phyloP scores from a whole-genome alignment of 257 asterid genomes.

The Buddleja alternifolia region DNA sequence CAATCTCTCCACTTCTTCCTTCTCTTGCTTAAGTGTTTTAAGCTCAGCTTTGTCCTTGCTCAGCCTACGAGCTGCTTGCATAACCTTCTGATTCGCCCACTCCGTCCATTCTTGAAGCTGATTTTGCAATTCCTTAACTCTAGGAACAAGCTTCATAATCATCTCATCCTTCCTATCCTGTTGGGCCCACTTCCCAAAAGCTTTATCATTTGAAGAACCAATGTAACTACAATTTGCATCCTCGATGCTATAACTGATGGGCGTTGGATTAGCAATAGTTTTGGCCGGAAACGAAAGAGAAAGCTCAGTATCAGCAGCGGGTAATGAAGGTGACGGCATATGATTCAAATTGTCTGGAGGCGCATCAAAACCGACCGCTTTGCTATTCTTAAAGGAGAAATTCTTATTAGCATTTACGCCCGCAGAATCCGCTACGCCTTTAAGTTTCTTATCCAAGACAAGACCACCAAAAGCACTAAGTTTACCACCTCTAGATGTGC shows the following conservation, averaged over 20 bases:
- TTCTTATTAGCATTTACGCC: conserved; percentile 57
- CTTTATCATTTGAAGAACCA: conserved; percentile 45
- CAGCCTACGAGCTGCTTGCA: conserved; percentile 94
- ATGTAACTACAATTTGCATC: conserved; percentile 36
- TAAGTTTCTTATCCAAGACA: conserved; percentile 77
- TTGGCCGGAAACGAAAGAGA: conserved; percentile 82
- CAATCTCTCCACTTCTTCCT: conserved; percentile 85
- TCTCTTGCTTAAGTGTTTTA: conserved; percentile 86
- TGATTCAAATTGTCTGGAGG: conserved; percentile 45
- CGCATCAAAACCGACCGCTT: conserved; percentile 46
- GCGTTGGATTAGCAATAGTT: conserved; percentile 50
- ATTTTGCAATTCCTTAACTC: conserved; percentile 71
- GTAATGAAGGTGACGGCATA: conserved; percentile 44
- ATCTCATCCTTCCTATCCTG: conserved; percentile 82
- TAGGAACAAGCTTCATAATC: conserved; percentile 75
- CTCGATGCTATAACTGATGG: conserved; percentile 53
- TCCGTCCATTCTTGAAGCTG: conserved; percentile 98
- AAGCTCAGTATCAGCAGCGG: conserved; percentile 88
- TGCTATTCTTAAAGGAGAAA: conserved; percentile 45
- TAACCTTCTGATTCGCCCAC: conserved; percentile 98
- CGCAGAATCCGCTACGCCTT: conserved; percentile 64
- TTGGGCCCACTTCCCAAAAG: conserved; percentile 54
- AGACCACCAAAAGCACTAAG: conserved; percentile 63
- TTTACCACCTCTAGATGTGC: conserved; percentile 57
- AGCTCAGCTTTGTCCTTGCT: conserved; percentile 91